Evolutionary conservation across 2,329 filamentous ascomycete genomes (phyloP), one percentile per base, ranked within the genome.

Genomic region (Fusarium albosuccineum): DNA sequence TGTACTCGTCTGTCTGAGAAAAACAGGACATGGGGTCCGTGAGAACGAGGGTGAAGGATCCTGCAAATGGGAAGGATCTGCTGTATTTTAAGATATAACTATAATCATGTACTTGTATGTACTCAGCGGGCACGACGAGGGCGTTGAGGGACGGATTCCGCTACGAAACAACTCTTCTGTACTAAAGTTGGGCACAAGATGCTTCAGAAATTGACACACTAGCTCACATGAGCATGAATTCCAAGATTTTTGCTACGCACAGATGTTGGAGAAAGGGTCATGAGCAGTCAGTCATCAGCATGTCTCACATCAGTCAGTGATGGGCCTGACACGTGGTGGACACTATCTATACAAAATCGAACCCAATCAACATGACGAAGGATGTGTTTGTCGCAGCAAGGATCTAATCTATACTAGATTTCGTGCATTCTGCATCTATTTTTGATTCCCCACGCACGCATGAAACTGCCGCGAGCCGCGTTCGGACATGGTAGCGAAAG

Each of bases 1-100:
- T 97, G 5, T 98, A 96, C 80, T 97, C 93, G 37, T 82, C 82
- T 6, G 80, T 85, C 36, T 88, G 74, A 75, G 34, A 27, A 27
- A 11, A 22, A 9, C 17, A 48, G 41, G 27, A 11, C 44, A 58
- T 41, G 29, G 29, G 40, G 55, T 36, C 34, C 17, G 29, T 16
- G 26, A 34, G 13, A 30, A 46, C 9, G 41, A 7, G 36, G 34
- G 22, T 45, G 40, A 16, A 34, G 10, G 41, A 30, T 16, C 58
- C 37, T 58, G 37, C 56, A 17, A 29, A 39, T 56, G 37, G 51
- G 49, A 50, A 34, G 61, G 36, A 11, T 49, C 37, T 27, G 49
- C 56, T 68, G 66, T 69, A 68, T 60, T 48, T 63, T 60, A 53
- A 57, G 62, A 57, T 55, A 67, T 44, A 57, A 22, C 22, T 60